Evolutionary conservation across 139 green algal genomes (phyloP).

Genomic region (Chlorokybus atmophyticus): DNA sequence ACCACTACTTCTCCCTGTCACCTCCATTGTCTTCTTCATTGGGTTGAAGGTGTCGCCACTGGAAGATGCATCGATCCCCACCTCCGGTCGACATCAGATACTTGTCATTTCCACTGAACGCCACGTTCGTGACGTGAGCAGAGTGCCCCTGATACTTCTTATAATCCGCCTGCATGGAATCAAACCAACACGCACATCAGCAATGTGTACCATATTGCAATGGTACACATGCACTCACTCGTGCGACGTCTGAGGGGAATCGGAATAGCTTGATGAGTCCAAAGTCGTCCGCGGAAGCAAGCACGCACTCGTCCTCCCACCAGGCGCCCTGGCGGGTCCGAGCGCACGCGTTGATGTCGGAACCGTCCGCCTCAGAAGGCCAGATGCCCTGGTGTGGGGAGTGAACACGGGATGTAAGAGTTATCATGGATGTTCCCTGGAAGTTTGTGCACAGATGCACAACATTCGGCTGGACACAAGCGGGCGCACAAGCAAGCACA

Average conservation of each 20-base stretch:
- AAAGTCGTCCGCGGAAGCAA: slow-evolving; percentile 14
- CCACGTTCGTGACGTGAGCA: slow-evolving; percentile 48
- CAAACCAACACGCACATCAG: neutral
- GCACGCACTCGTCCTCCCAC: neutral
- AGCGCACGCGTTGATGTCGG: slow-evolving; percentile 4
- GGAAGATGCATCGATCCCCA: slow-evolving; percentile 7
- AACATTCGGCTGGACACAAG: too few relatives aligned
- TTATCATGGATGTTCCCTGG: too few relatives aligned
- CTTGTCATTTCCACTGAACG: slow-evolving; percentile 24
- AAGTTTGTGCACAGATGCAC: too few relatives aligned
- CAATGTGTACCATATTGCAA: neutral
- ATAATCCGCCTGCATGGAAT: neutral
- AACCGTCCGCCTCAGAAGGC: slow-evolving; percentile 1
- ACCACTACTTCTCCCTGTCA: neutral
- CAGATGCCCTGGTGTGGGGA: slow-evolving; percentile 23
- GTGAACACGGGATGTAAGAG: too few relatives aligned
- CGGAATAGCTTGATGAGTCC: slow-evolving; percentile 11
- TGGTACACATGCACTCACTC: slow-evolving; percentile 18
- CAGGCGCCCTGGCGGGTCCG: slow-evolving; percentile 10
- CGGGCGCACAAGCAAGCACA: too few relatives aligned
- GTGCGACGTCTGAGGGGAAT: slow-evolving; percentile 32
- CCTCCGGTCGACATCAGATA: slow-evolving; percentile 3
- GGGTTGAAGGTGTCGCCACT: slow-evolving; percentile 14
- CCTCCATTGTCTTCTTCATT: neutral
- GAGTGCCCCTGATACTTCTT: slow-evolving; percentile 45